Evolutionary conservation across 1,284 basidiomycete genomes (phyloP).

Genomic region (Pseudozyma thailandica): DNA sequence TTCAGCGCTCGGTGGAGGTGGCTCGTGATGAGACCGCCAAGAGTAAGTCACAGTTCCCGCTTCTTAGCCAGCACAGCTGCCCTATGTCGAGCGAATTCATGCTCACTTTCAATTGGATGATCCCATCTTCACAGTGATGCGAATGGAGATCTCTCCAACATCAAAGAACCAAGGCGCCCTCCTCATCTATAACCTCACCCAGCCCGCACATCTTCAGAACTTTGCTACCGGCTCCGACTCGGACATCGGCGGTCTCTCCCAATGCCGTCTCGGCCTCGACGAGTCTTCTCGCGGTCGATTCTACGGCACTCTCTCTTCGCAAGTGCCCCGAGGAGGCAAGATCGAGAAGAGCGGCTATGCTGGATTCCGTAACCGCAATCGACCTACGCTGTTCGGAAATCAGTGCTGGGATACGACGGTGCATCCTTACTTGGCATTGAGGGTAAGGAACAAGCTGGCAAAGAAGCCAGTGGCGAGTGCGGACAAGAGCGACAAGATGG

Average conservation of each 20-base stretch:
- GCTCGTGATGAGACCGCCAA: slow-evolving; percentile 56
- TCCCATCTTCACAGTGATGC: slow-evolving; percentile 38
- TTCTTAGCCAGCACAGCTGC: no score
- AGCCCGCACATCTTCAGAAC: slow-evolving; percentile 42
- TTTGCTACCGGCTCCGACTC: slow-evolving; percentile 81
- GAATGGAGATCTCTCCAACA: slow-evolving; percentile 61
- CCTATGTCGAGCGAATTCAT: no score
- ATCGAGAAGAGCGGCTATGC: slow-evolving; percentile 73
- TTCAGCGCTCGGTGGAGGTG: slow-evolving; percentile 57
- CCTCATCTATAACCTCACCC: slow-evolving; percentile 53
- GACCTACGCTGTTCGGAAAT: slow-evolving; percentile 80
- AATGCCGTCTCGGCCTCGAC: slow-evolving; percentile 66
- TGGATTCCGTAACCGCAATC: slow-evolving; percentile 80
- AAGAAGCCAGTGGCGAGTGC: slow-evolving; percentile 18
- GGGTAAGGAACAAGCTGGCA: slow-evolving; percentile 72
- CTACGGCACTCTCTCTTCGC: slow-evolving; percentile 66
- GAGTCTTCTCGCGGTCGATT: slow-evolving; percentile 61
- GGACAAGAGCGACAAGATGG: slow-evolving; percentile 12
- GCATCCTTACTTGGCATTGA: slow-evolving; percentile 81
- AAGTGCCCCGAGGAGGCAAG: slow-evolving; percentile 64
- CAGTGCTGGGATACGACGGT: slow-evolving; percentile 81
- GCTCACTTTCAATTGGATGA: background rate
- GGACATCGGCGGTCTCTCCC: slow-evolving; percentile 86
- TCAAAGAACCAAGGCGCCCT: slow-evolving; percentile 47
- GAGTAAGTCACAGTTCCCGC: slow-evolving; percentile 41